Base-by-base conservation (phyloP, 345 rosid genomes). In the Eucalyptus caleyi region DNA sequence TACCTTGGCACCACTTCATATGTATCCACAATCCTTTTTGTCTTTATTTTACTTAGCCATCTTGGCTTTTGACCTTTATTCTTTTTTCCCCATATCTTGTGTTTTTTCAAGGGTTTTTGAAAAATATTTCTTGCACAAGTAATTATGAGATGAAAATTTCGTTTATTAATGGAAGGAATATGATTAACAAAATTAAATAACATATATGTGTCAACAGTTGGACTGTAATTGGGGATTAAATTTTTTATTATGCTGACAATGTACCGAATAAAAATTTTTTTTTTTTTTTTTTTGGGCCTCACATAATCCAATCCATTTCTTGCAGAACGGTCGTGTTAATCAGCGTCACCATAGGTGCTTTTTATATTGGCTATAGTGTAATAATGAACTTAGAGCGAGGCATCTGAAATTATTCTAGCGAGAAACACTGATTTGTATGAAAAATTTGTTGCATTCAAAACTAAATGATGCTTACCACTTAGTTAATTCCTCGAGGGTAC, bases 191-290 rank as follows among this genome's bases (percentile, higher is more conserved):
- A 69, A 16, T 32, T 69, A 69, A 16, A 32, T 9, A 34, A 32
- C 12, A 18, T 32, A 16, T 32, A 69, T 69, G 40, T 18, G 40
- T 69, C 77, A 7, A 16, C 10, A 4, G 5, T 14, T 16, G 18
- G 16, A 15, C 3, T 2, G 1, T 32, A 19, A 1, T n/a, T 15
- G 24, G 11, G 24, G 11, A 69, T 69, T 34, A 9, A 21, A 1
- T 69, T 69, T 13, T 69, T 18, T 69, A 11, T 69, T 34, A 18
- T 5, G 44, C 2, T 11, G 81, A 9, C 11, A 34, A 9, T 5
- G 26, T 34, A 18, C 34, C 23, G 12, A 8, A 67, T 32, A 32
- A 32, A 65, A 62, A 62, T 30, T 8, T 7, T 16, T 32, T 6
- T 7, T 65, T 16, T 14, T 10, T 10, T 15, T 21, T 53, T 53